Base-by-base conservation (phyloP, 2,329 filamentous ascomycete genomes). In the Pseudopyrenochaeta lycopersici region DNA sequence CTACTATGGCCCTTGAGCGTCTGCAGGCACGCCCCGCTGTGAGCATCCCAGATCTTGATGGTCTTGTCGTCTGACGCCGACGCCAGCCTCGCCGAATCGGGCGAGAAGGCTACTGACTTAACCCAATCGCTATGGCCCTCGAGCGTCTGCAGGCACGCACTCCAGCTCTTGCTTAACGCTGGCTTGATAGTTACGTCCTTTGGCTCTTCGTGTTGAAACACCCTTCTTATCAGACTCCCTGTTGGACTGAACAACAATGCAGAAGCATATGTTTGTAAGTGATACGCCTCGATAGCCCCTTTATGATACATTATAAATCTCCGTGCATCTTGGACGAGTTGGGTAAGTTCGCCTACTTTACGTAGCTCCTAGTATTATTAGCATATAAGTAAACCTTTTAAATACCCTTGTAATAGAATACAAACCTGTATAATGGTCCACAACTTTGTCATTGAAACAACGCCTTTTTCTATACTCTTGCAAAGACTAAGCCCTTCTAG, bases 211-310 rank as follows among this genome's bases (percentile, higher is more conserved):
- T 62, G 35, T 35, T 56, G 29, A 15, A 62, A 62, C 1, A 52
- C 40, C n/a, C 27, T 27, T 43, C 59, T 60, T 4, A 66, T 59
- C 1, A 54, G 43, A 14, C 29, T 27, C 40, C 59, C 58, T 2
- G 64, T 58, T 15, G 54, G 18, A 35, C 63, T n/a, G n/a, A n/a
- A n/a, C n/a, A n/a, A n/a, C n/a, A n/a, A n/a, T n/a, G n/a, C n/a
- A n/a, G n/a, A n/a, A 66, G 45, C 49, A 54, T 70, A 70, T 50
- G 49, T 17, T 33, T 72, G 66, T n/a, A 71, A 54, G 45, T 64
- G 64, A 21, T 21, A 52, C 33, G 39, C 49, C 50, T 63, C 58
- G 20, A 69, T 68, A 43, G 38, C 41, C 17, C 30, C 18, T 32
- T 56, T 17, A 12, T 39, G 35, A 18, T 39, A 39, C 35, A 39